Base-by-base conservation (phyloP, 1,284 basidiomycete species). In the Pyrrhoderma noxium region DNA sequence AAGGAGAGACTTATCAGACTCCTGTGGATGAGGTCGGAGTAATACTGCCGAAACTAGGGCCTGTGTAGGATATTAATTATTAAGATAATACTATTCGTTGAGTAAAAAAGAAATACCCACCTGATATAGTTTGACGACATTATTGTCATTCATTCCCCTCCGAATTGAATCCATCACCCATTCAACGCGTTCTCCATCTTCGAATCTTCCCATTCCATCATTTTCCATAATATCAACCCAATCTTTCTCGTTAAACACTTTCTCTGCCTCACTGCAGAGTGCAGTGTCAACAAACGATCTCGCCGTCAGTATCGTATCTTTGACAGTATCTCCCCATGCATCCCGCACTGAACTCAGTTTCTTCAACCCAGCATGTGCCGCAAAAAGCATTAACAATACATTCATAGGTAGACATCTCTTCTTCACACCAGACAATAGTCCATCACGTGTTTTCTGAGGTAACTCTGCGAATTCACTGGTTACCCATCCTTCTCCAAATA, bases 161-260 rank as follows among this genome's bases (percentile, higher is more conserved):
- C 76, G 91, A 64, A 3, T n/a, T n/a, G 82, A 72, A 11, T 79
- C 74, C 76, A 90, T 79, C 2, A 84, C 73, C 73, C 75, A 76
- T 35, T 85, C 80, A 0, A 92, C 76, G 42, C 80, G 67, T 56
- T 93, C 88, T 1, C 67, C 72, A 60, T 89, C 85, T 56, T 85
- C 82, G 61, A 89, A 89, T 14, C 76, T 66, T 1, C 58, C 55
- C 1, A n/a, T n/a, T n/a, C n/a, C n/a, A n/a, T n/a, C n/a, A n/a
- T 73, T 72, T 55, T 80, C 75, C 69, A 93, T 74, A 47, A 93
- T 72, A 16, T 82, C 79, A 34, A 78, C 65, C 80, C 89, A 87
- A 37, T 91, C 87, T 3, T 67, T 61, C 54, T 78, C 74, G 44
- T 76, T 75, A 54, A 90, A 85, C 44, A 85, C 83, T 8, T 71